A percentile compares a stretch with the other conserved stretches of the same genome.
Conservation (phyloP, 495 filamentous ascomycete species). For the Daldinia decipiens region DNA sequence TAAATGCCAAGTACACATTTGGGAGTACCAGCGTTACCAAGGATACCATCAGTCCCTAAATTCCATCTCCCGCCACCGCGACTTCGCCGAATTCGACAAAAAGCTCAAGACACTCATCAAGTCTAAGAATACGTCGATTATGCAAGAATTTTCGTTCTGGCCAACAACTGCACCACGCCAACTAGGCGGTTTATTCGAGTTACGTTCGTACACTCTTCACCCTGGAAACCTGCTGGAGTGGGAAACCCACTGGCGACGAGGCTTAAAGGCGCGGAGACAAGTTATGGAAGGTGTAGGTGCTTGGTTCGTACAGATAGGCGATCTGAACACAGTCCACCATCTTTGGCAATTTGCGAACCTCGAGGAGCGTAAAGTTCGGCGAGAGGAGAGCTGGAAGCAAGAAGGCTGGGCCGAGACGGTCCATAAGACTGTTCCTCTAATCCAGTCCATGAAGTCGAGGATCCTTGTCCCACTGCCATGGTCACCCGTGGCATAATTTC, state of each 20-base stretch:
- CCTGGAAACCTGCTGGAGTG: slow-evolving; percentile 96
- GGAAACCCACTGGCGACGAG: slow-evolving; percentile 98
- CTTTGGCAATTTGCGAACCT: slow-evolving; percentile 98
- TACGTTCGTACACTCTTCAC: slow-evolving; percentile 95
- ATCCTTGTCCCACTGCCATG: slow-evolving; percentile 95
- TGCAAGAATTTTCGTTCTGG: slow-evolving; percentile 99
- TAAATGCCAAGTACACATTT: slow-evolving; percentile 82
- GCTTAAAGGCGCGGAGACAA: slow-evolving; percentile 86
- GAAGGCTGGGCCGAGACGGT: slow-evolving; percentile 98
- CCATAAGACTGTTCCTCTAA: slow-evolving; percentile 97
- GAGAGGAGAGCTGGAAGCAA: slow-evolving; percentile 95
- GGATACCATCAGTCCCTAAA: slow-evolving; percentile 94
- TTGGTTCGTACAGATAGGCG: slow-evolving; percentile 98
- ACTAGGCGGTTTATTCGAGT: slow-evolving; percentile 93
- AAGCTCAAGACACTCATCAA: slow-evolving; percentile 84
- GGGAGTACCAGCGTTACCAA: slow-evolving; percentile 98
- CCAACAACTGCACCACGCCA: slow-evolving; percentile 90
- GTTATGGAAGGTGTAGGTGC: slow-evolving; percentile 99
- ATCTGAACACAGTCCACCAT: slow-evolving; percentile 97
- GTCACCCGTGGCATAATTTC: slow-evolving; percentile 81
- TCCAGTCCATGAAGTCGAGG: slow-evolving; percentile 93
- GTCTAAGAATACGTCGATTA: slow-evolving; percentile 86
- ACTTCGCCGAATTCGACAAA: slow-evolving; percentile 81
- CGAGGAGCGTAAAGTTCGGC: slow-evolving; percentile 88
- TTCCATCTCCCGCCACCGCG: slow-evolving; percentile 79